Evolutionary conservation across 2,329 filamentous ascomycete genomes (phyloP), one percentile per base, ranked within the genome.

Genomic region (Penicillium sp.): DNA sequence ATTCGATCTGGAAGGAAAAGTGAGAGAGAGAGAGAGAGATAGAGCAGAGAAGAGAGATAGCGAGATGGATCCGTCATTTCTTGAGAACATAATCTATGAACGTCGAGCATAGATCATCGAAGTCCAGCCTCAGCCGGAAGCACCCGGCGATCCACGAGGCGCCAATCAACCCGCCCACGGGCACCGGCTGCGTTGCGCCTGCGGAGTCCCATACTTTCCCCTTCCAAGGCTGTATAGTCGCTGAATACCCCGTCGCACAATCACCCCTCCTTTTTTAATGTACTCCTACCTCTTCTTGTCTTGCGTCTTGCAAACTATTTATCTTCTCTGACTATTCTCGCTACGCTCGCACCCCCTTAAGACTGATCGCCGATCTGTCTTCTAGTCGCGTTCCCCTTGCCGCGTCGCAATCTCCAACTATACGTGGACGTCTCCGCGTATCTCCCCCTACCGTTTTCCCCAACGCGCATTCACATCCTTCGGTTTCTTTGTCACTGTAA

Each of bases 121-220:
- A 26, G 24, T 26, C 5, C 5, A 26, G 24, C 24, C 24, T 29
- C 45, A 16, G 34, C 60, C 59, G 60, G 57, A 62, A 54, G 41
- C 49, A 53, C 47, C 60, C 60, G 59, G 57, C 43, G 34, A 47
- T 57, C 52, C 51, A 58, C 58, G 54, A 61, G 49, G 51, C 52
- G 57, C 60, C 61, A 63, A 63, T 63, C 61, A 63, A 51, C 41
- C 42, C 42, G 45, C 59, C 59, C 60, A 62, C 53, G 55, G 49
- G 59, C 59, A 42, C 57, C 52, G 53, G 46, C 49, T 57, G 54
- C 45, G 42, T 44, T 47, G 51, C 45, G 45, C 44, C 52, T 57
- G 53, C 52, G 52, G 43, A 57, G 55, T 61, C 48, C 56, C 60
- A 61, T 50, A 58, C 53, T 51, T 52, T 51, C 49, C 41, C 43